These are phyloP conservation scores for Talaromyces piceae DNA, from an alignment of 2,329 filamentous ascomycete genomes.

Conservation along the genomic window DNA sequence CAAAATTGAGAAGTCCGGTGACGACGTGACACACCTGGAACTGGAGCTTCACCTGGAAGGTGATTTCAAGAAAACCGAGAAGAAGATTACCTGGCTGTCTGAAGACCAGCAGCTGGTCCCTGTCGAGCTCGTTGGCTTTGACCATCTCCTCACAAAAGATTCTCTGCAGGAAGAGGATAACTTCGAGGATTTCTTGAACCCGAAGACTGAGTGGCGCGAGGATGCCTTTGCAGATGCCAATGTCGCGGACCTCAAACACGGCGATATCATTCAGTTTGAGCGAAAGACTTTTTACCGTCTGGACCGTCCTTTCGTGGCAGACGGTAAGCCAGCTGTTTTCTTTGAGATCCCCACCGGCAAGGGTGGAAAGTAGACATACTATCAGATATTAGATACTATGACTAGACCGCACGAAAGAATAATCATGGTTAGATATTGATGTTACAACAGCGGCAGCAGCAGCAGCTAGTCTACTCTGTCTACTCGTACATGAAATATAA, in stretches of 20 bases:
- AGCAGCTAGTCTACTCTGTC: too few relatives aligned
- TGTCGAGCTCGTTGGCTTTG: constrained; percentile 87
- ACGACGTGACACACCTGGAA: constrained; percentile 60
- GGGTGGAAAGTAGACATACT: constrained; percentile 11
- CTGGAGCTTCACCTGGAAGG: constrained; percentile 85
- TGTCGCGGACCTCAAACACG: constrained; percentile 67
- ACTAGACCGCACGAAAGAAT: neutral
- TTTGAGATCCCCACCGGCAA: constrained; percentile 66
- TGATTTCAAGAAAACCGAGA: constrained; percentile 89
- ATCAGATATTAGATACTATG: neutral
- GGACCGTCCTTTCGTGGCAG: constrained; percentile 52
- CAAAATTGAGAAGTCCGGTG: constrained; percentile 41
- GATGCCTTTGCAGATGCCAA: constrained; percentile 75
- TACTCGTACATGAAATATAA: too few relatives aligned
- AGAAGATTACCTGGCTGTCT: constrained; percentile 94
- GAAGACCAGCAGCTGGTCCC: constrained; percentile 69
- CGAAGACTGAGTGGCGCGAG: constrained; percentile 65
- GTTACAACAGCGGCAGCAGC: too few relatives aligned
- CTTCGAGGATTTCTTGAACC: constrained; percentile 75
- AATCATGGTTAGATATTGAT: too few relatives aligned
- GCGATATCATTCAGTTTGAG: constrained; percentile 93
- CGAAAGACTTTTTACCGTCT: constrained; percentile 86
- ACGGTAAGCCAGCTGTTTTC: constrained; percentile 55
- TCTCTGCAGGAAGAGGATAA: constrained; percentile 83
- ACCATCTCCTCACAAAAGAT: constrained; percentile 92